Evolutionary conservation across 805 yeast genomes (phyloP).

Genomic region (Candida cerambycidarum): DNA sequence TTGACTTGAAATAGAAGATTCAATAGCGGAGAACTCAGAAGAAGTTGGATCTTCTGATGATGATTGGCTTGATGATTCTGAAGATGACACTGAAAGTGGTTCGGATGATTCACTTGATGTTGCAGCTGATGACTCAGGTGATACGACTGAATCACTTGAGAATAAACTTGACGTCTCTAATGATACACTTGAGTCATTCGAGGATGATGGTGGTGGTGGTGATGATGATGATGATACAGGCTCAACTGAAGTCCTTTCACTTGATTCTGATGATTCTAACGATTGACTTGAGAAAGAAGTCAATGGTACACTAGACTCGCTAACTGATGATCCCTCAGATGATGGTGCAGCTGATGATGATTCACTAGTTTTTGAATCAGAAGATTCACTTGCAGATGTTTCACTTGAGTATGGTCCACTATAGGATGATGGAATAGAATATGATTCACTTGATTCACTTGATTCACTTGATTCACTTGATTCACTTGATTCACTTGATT

Average conservation of each 20-base stretch:
- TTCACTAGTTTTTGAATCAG: neutral
- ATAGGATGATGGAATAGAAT: neutral
- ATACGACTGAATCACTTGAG: neutral
- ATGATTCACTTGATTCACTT: neutral
- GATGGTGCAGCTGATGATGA: neutral
- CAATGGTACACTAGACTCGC: too few species aligned
- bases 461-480: neutral
- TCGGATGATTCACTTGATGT: neutral
- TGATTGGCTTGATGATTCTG: constrained; percentile 4
- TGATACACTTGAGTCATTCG: constrained; percentile 1
- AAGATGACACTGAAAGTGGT: neutral
- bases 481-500: constrained; percentile 7
- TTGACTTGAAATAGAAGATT: constrained; percentile 1
- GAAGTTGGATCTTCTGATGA: neutral
- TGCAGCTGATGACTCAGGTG: neutral
- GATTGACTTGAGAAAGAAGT: neutral
- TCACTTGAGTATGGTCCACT: neutral
- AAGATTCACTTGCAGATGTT: neutral
- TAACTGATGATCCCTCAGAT: neutral
- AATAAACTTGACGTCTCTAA: neutral
- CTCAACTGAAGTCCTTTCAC: neutral
- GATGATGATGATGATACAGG: neutral
- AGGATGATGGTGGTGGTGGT: neutral
- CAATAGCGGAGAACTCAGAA: neutral
- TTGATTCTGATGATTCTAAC: neutral